Evolutionary conservation across 768 basidiomycete genomes (phyloP), one percentile per base, ranked within the genome.

Genomic region (Mycena kentingensis): DNA sequence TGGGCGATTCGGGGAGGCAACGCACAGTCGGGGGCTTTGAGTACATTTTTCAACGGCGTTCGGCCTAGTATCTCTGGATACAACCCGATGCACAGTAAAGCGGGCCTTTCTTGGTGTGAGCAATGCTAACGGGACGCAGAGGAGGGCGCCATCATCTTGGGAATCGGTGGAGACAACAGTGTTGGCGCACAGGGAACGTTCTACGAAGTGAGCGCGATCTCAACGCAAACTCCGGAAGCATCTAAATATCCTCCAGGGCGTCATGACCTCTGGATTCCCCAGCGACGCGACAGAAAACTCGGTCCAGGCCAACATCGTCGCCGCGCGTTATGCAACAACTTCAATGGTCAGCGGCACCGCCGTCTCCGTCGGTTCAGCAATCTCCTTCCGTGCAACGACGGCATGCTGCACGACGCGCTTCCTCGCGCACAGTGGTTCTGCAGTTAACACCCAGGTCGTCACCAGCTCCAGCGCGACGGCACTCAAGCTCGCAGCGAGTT

Each of bases 71-170:
- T n/a, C n/a, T n/a, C n/a, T n/a, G n/a, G n/a, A n/a, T n/a, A n/a
- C n/a, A n/a, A n/a, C n/a, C n/a, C n/a, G n/a, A n/a, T n/a, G n/a
- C n/a, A n/a, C n/a, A n/a, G n/a, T n/a, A n/a, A n/a, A n/a, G n/a
- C n/a, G n/a, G n/a, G n/a, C n/a, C n/a, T n/a, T n/a, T n/a, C n/a
- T n/a, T n/a, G n/a, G n/a, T n/a, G n/a, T n/a, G n/a, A n/a, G n/a
- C n/a, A n/a, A n/a, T n/a, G n/a, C n/a, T n/a, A n/a, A n/a, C n/a
- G n/a, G n/a, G n/a, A n/a, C n/a, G n/a, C n/a, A 16, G 51, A 55
- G 49, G 54, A 55, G 47, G 54, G 54, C n/a, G 54, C 54, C 26
- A 55, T 55, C 49, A 55, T 55, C 32, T 48, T 55, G 12, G 48
- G 48, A 15, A 51, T 51, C 12, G 49, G 49, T 31, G 49, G 49